Conservation (phyloP, 2,329 filamentous ascomycete genomes). For the Conoideocrella luteorostrata region DNA sequence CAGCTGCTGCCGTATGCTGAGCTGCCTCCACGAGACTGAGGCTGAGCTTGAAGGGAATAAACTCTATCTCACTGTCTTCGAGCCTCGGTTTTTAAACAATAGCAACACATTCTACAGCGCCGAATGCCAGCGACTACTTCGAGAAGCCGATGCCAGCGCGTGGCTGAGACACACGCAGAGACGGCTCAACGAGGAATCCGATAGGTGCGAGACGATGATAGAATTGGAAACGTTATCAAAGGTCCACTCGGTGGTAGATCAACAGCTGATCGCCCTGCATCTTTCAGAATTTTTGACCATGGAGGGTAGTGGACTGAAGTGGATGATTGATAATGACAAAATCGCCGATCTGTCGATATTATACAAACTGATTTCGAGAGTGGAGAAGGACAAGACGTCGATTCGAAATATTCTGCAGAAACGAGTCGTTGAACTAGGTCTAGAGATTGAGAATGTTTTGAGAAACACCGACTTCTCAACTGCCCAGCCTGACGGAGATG, state of each 20-base stretch:
- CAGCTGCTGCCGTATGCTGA: constrained; percentile 83
- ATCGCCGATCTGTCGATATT: constrained; percentile 72
- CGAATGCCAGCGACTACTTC: constrained; percentile 69
- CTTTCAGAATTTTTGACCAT: constrained; percentile 77
- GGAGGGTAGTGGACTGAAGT: constrained; percentile 74
- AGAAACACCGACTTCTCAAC: constrained; percentile 48
- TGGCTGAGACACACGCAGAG: constrained; percentile 74
- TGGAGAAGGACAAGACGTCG: constrained; percentile 66
- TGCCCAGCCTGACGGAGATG: constrained; percentile 36
- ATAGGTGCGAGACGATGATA: constrained; percentile 77
- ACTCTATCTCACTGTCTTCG: constrained; percentile 78
- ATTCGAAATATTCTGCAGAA: constrained; percentile 65
- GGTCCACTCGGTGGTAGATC: constrained; percentile 71
- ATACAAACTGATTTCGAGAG: constrained; percentile 70
- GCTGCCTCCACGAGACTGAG: constrained; percentile 76
- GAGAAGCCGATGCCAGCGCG: constrained; percentile 69
- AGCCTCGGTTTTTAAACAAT: constrained; percentile 65
- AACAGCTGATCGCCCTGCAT: constrained; percentile 70
- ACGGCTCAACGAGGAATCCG: constrained; percentile 72
- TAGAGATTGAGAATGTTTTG: constrained; percentile 69
- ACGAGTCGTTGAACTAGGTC: constrained; percentile 72
- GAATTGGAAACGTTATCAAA: constrained; percentile 65
- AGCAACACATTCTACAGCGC: constrained; percentile 67
- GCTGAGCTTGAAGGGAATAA: constrained; percentile 72
- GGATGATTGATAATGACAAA: constrained; percentile 89